Base-by-base conservation (phyloP, 2,329 filamentous ascomycete genomes). In the Cladosporium colombiae region DNA sequence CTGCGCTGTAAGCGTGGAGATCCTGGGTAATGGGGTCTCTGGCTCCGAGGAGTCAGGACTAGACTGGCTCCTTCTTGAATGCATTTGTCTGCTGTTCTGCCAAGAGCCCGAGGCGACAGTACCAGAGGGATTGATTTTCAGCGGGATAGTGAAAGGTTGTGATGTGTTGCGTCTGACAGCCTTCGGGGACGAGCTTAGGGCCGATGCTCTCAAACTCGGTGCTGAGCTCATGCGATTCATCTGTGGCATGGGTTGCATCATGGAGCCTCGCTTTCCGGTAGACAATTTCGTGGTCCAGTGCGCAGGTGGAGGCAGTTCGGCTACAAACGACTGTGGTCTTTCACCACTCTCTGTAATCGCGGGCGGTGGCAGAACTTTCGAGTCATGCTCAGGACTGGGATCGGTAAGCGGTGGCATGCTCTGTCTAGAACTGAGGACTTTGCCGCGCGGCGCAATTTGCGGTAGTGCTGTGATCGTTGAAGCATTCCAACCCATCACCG, bases 61-160 rank as follows among this genome's bases (percentile, higher is more conserved):
- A 8, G 33, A 27, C 13, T 27, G 56, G 37, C 37, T 46, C 16
- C 21, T 27, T 21, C 56, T 46, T 2, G 35, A n/a, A 35, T 56
- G 61, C 33, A 33, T 59, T 5, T 44, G 40, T 21, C 59, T 65
- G 27, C 46, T 59, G 37, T 49, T 64, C 11, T 62, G 59, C 29
- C 65, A 65, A 2, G 63, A 64, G 18, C 49, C 56, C 29, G 62
- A 61, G 16, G 10, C 31, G n/a, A 49, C 61, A 29, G 58, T 53
- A 14, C 62, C 67, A 21, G 58, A 60, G 6, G 78, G 75, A 59
- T 80, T 78, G 50, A 78, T 66, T 57, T 71, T 70, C 21, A 76
- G 65, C 5, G 75, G 75, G 1, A 77, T 66, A 58, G 72, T 64
- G 76, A 77, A 66, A 58, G 72, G 63, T 65, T 68, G 68, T 23